These are phyloP conservation scores for Auriscalpium vulgare DNA, from an alignment of 768 basidiomycete species.

Conservation along the genomic window DNA sequence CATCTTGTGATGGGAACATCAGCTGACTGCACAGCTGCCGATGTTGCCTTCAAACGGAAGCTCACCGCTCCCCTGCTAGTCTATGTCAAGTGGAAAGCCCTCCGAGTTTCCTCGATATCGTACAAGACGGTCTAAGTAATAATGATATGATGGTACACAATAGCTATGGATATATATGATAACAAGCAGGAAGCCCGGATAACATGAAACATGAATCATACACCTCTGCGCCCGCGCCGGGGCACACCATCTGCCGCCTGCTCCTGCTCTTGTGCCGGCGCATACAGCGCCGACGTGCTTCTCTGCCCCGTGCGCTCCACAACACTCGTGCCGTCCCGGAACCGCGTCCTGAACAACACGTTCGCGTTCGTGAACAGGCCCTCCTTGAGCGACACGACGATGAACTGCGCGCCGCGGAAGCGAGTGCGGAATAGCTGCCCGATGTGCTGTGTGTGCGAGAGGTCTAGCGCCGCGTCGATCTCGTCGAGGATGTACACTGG, in stretches of 20 bases:
- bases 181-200: too few relatives aligned
- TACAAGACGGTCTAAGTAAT: too few relatives aligned
- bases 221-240: constrained; percentile 4
- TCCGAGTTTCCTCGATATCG: too few relatives aligned
- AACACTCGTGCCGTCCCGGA: constrained; percentile 89
- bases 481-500: constrained; percentile 99
- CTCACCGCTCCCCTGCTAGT: too few relatives aligned
- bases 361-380: constrained; percentile 97
- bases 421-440: constrained; percentile 95
- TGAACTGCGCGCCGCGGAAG: constrained; percentile 97
- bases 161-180: too few relatives aligned
- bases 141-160: too few relatives aligned
- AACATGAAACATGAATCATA: too few relatives aligned
- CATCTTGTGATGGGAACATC: too few relatives aligned
- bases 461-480: constrained; percentile 94
- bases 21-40: too few relatives aligned
- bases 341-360: constrained; percentile 86
- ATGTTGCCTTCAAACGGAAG: too few relatives aligned
- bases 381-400: constrained; percentile 95
- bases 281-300: constrained; percentile 41
- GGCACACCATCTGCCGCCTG: not conserved
- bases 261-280: constrained; percentile 1
- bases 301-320: constrained; percentile 75
- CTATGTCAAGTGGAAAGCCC: too few relatives aligned
- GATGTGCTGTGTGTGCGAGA: constrained; percentile 95